phyloP scores from a whole-genome alignment of 768 basidiomycete genomes.

The Favolaschia claudopus region DNA sequence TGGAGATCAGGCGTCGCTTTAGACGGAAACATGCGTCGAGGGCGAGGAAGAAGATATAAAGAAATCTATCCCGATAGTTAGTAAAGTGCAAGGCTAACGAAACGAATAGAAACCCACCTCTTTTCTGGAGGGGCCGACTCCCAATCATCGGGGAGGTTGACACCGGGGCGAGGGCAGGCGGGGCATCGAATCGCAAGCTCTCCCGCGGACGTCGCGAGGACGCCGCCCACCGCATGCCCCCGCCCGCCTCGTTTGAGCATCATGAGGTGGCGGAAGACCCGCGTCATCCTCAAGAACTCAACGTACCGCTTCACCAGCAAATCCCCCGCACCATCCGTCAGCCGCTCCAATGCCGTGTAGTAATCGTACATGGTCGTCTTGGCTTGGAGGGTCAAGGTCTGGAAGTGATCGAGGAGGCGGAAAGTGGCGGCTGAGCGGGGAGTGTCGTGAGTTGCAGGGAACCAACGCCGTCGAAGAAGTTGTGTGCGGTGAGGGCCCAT shows the following conservation, averaged over 20 bases:
- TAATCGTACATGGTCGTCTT: constrained; percentile 27
- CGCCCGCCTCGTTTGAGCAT: too few relatives aligned
- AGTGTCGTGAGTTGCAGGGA: constrained; percentile 20
- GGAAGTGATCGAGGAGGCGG: constrained; percentile 13
- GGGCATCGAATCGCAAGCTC: too few relatives aligned
- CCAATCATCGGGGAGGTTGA: too few relatives aligned
- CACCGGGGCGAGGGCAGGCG: too few relatives aligned
- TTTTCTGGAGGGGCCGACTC: too few relatives aligned
- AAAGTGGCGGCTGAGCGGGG: constrained; percentile 27
- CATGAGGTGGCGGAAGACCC: neutral
- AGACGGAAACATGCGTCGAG: constrained; percentile 34
- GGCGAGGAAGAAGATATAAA: constrained; percentile 11
- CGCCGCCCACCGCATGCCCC: too few relatives aligned
- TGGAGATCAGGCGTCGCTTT: constrained; percentile 13
- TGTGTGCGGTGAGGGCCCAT: constrained; percentile 6
- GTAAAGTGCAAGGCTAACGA: too few relatives aligned
- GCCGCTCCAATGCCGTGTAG: constrained; percentile 13
- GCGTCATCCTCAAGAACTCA: neutral
- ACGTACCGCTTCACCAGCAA: neutral
- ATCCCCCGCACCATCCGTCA: constrained; percentile 9
- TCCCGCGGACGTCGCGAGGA: too few relatives aligned
- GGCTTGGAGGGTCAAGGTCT: constrained; percentile 7
- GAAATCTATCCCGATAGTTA: too few relatives aligned
- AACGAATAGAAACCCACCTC: too few relatives aligned
- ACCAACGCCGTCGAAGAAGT: constrained; percentile 25